phyloP scores from a whole-genome alignment of 257 asterid genomes.

The Linaria vulgaris region DNA sequence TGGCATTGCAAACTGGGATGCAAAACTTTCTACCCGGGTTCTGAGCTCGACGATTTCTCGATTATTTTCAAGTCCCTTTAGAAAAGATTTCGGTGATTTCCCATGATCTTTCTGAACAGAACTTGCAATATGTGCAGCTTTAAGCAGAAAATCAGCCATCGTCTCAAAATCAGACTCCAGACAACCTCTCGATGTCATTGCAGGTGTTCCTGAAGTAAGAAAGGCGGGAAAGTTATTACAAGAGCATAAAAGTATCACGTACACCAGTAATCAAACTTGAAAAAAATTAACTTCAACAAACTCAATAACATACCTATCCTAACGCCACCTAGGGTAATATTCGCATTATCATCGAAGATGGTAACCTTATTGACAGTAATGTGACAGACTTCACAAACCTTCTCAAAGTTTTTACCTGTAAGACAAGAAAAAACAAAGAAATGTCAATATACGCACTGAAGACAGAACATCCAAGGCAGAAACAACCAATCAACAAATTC shows the following conservation, averaged over 20 bases:
- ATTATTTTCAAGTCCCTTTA: conserved; percentile 69
- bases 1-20: conserved; percentile 85
- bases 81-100: conserved; percentile 54
- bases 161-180: conserved; percentile 69
- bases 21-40: conserved; percentile 72
- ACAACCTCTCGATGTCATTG: conserved; percentile 91
- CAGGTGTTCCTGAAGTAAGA: conserved; percentile 64
- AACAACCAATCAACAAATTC: neutral
- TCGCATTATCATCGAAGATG: conserved; percentile 71
- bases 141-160: conserved; percentile 68
- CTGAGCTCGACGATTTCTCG: conserved; percentile 62
- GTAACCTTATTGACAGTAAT: conserved; percentile 78
- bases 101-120: conserved; percentile 69
- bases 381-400: conserved; percentile 78
- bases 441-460: conserved; percentile 9
- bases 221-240: neutral
- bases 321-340: conserved; percentile 73
- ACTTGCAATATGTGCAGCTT: conserved; percentile 68
- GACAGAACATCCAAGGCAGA: conserved; percentile 12
- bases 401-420: conserved; percentile 73
- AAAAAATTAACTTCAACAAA: neutral
- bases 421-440: conserved; percentile 10
- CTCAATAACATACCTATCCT: conserved; percentile 59
- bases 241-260: neutral
- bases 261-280: neutral